Evolutionary conservation across 139 green algal genomes (phyloP).

Genomic region (Monoraphidium neglectum): DNA sequence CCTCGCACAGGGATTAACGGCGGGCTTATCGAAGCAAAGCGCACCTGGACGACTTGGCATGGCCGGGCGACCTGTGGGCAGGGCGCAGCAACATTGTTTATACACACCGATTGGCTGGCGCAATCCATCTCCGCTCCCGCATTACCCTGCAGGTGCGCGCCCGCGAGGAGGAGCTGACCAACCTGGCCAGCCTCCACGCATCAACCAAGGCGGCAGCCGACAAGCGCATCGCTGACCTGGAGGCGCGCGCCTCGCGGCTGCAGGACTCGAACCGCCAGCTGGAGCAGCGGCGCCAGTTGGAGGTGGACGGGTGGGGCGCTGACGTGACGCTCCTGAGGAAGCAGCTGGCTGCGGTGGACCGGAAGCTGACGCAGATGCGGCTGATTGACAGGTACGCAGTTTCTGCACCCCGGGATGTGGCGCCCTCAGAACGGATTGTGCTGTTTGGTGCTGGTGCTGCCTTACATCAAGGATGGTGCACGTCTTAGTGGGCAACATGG

Average conservation of each 20-base stretch:
- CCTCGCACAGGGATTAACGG: no score
- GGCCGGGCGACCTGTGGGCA: no score
- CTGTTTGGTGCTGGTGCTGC: no score
- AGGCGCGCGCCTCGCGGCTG: slow-evolving; percentile 29
- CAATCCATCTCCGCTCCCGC: no score
- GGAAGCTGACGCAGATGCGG: slow-evolving; percentile 64
- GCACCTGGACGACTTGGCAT: no score
- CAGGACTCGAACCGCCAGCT: slow-evolving; percentile 46
- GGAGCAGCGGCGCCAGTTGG: slow-evolving; percentile 50
- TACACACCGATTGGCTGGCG: no score
- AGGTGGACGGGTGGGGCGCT: slow-evolving; percentile 63
- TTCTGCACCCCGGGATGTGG: no score
- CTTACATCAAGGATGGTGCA: no score
- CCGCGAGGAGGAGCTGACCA: slow-evolving; percentile 67
- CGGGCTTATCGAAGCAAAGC: no score
- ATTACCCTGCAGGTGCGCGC: slow-evolving; percentile 68
- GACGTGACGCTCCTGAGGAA: slow-evolving; percentile 67
- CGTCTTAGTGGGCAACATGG: no score
- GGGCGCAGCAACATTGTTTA: no score
- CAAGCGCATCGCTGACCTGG: slow-evolving; percentile 60
- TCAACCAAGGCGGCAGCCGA: slow-evolving; percentile 66
- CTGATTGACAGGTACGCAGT: slow-evolving; percentile 38
- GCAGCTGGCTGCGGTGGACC: slow-evolving; percentile 56
- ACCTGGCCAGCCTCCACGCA: slow-evolving; percentile 66
- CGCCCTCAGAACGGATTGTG: no score